Conservation (phyloP, 305 asterid species). For the Nicotiana rustica region DNA sequence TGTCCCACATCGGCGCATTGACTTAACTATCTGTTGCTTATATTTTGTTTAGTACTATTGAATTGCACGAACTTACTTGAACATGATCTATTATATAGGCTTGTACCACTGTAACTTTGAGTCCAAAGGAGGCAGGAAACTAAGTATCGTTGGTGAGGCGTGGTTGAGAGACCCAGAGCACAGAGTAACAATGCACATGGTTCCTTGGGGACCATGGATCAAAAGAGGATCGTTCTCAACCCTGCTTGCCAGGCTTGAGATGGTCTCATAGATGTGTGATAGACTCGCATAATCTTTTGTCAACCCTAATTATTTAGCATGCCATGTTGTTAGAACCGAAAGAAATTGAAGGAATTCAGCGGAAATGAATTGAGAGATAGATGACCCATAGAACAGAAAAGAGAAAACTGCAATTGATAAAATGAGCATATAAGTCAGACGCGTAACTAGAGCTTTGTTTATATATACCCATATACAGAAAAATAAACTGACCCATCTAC, state of each 20-base stretch:
- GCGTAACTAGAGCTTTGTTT: too few relatives aligned
- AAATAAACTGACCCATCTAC: too few relatives aligned
- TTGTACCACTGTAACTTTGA: constrained; percentile 11
- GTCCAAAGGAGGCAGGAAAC: not conserved
- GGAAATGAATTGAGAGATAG: too few relatives aligned
- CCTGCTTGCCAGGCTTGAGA: not conserved
- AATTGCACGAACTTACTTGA: not conserved
- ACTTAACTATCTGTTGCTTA: not conserved
- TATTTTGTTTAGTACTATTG: accelerated
- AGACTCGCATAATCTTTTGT: not conserved
- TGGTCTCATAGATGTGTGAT: constrained; percentile 31
- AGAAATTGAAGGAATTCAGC: too few relatives aligned
- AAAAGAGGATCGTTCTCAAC: too few relatives aligned
- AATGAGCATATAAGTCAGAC: too few relatives aligned
- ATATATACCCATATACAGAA: too few relatives aligned
- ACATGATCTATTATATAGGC: not conserved
- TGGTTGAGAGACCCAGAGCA: constrained; percentile 9
- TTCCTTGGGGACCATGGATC: not conserved
- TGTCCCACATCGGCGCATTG: not conserved
- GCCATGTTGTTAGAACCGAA: too few relatives aligned
- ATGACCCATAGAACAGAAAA: too few relatives aligned
- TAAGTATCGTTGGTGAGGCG: not conserved
- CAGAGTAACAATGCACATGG: not conserved
- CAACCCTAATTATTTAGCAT: too few relatives aligned
- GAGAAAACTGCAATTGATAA: too few relatives aligned